phyloP scores from a whole-genome alignment of 768 basidiomycete genomes.

The Suillus ampliporus region DNA sequence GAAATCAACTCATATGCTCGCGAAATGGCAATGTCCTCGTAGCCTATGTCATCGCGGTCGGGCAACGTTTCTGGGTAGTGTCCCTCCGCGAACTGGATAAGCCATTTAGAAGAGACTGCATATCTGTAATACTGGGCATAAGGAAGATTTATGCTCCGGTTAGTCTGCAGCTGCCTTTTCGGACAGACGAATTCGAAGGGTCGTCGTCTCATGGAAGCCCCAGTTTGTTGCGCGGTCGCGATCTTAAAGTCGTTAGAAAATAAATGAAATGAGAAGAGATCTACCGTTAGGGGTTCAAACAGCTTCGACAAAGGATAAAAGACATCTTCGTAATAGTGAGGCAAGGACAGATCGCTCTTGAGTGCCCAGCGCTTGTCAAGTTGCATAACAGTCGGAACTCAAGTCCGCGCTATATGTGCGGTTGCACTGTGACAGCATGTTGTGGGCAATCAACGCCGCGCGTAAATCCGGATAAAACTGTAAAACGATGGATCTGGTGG shows the following conservation, averaged over 20 bases:
- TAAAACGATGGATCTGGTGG: not conserved
- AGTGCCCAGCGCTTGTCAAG: no score
- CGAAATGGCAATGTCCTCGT: not conserved
- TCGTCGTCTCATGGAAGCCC: not conserved
- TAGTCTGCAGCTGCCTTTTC: not conserved
- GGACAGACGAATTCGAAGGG: not conserved
- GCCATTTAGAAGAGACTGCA: not conserved
- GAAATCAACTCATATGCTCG: not conserved
- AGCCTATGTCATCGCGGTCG: not conserved
- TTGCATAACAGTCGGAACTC: not conserved
- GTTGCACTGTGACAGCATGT: not conserved
- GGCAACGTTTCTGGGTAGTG: not conserved
- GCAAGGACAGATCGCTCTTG: not conserved
- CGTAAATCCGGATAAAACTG: not conserved
- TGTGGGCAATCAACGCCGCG: not conserved
- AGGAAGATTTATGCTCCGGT: not conserved
- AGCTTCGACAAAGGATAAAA: not conserved
- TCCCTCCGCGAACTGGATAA: not conserved
- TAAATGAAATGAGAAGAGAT: not conserved
- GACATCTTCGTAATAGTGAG: not conserved
- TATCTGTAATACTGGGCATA: not conserved
- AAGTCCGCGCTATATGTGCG: not conserved
- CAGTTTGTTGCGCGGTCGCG: not conserved
- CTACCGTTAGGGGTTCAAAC: not conserved
- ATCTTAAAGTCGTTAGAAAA: not conserved